These are phyloP conservation scores for Talaromyces sp. DNA, from an alignment of 2,329 filamentous ascomycete species.

Conservation along the genomic window DNA sequence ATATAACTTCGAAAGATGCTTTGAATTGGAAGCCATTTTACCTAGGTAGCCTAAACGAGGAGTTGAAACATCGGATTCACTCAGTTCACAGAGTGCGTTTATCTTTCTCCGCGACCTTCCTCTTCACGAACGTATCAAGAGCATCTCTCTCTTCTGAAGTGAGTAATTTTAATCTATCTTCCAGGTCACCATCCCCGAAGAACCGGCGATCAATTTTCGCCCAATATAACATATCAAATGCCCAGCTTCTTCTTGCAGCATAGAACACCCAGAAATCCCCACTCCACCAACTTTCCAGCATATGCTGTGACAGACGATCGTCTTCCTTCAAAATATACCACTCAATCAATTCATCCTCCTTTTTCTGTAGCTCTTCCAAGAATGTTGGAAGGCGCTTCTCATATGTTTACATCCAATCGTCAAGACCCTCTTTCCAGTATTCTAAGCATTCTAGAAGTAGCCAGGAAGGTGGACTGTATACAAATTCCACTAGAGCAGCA, in stretches of 20 bases:
- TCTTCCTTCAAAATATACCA: constrained; percentile 4
- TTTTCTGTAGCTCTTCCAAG: constrained; percentile 10
- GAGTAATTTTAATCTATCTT: constrained; percentile 18
- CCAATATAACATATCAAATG: constrained; percentile 26
- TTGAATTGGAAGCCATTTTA: no score
- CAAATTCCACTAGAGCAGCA: constrained; percentile 19
- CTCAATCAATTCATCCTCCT: constrained; percentile 10
- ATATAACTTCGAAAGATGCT: no score
- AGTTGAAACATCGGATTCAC: neutral
- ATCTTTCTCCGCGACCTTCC: constrained; percentile 14
- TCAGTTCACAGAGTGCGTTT: neutral
- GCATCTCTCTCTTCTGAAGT: constrained; percentile 17
- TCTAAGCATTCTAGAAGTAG: constrained; percentile 4
- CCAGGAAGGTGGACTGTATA: constrained; percentile 10
- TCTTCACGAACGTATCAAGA: constrained; percentile 19
- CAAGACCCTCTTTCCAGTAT: neutral
- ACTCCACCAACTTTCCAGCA: constrained; percentile 19
- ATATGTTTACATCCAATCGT: neutral
- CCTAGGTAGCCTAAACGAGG: no score
- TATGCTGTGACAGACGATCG: constrained; percentile 16
- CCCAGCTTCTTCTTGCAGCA: constrained; percentile 21
- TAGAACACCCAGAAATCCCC: constrained; percentile 22
- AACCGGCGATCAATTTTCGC: constrained; percentile 22
- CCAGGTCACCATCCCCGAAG: constrained; percentile 19
- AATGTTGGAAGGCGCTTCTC: constrained; percentile 17